Conservation (phyloP, 2,329 filamentous ascomycete genomes). For the Penicillium psychrosexuale region DNA sequence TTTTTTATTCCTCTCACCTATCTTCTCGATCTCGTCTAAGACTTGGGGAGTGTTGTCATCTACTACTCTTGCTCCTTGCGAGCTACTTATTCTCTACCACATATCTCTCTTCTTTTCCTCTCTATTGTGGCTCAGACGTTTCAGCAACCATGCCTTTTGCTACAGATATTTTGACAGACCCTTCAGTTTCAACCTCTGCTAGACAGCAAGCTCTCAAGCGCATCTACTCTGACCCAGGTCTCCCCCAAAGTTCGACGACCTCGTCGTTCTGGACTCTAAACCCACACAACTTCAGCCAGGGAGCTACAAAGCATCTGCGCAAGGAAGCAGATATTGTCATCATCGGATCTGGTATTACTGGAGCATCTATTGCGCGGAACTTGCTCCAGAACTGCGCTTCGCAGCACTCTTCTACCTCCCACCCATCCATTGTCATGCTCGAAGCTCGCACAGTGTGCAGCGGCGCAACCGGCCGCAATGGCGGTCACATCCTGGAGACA, state of each 20-base stretch:
- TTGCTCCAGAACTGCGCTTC: conserved; percentile 17
- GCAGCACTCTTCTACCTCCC: background rate
- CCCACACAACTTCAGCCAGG: conserved; percentile 23
- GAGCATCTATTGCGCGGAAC: conserved; percentile 23
- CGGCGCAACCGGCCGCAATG: conserved; percentile 36
- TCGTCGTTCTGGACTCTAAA: conserved; percentile 34
- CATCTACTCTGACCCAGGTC: conserved; percentile 25
- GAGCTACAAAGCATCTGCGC: conserved; percentile 20
- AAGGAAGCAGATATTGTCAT: conserved; percentile 28
- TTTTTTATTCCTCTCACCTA: background rate
- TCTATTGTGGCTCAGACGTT: background rate
- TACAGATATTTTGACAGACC: conserved; percentile 18
- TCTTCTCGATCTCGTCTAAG: background rate
- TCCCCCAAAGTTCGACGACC: conserved; percentile 29
- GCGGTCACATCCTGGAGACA: conserved; percentile 31
- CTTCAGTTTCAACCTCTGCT: conserved; percentile 14
- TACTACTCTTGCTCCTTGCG: background rate
- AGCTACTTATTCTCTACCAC: background rate
- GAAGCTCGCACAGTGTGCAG: conserved; percentile 33
- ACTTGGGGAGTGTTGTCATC: background rate
- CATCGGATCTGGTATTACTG: conserved; percentile 33
- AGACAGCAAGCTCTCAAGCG: conserved; percentile 27
- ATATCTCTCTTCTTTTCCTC: background rate
- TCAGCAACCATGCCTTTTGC: conserved; percentile 23
- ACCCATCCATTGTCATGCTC: conserved; percentile 24